Conservation (phyloP, 495 filamentous ascomycete species). For the Trypethelium eluteriae region DNA sequence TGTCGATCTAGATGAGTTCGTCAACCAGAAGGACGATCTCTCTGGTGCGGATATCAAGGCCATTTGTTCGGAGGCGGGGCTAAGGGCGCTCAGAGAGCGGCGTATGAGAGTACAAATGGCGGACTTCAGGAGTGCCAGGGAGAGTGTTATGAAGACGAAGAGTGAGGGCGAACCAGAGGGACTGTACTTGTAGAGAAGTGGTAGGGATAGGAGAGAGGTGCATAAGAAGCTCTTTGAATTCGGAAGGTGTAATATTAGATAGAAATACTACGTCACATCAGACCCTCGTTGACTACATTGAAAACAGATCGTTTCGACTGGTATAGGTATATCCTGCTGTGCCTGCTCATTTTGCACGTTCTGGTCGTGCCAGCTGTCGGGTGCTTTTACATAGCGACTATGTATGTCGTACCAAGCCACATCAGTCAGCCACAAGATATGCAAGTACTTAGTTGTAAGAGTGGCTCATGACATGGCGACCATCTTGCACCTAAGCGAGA, state of each 20-base stretch:
- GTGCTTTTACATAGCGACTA: no score
- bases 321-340: no score
- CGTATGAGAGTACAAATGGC: constrained; percentile 99
- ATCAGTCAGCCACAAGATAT: no score
- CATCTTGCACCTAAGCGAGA: no score
- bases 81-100: constrained; percentile 90
- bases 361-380: no score
- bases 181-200: constrained; percentile 76
- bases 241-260: constrained; percentile 1
- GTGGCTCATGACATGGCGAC: no score
- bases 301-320: no score
- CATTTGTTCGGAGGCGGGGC: constrained; percentile 93
- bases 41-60: constrained; percentile 98
- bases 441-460: no score
- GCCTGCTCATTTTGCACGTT: no score
- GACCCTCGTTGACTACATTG: no score
- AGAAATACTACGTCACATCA: neutral
- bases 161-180: constrained; percentile 97
- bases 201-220: neutral
- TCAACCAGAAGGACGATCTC: constrained; percentile 95
- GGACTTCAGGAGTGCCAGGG: constrained; percentile 86
- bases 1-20: constrained; percentile 97
- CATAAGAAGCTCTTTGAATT: neutral
- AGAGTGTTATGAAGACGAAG: constrained; percentile 97
- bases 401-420: no score